Conservation (phyloP, 2,329 filamentous ascomycete species). For the Dothiorella sarmentorum region DNA sequence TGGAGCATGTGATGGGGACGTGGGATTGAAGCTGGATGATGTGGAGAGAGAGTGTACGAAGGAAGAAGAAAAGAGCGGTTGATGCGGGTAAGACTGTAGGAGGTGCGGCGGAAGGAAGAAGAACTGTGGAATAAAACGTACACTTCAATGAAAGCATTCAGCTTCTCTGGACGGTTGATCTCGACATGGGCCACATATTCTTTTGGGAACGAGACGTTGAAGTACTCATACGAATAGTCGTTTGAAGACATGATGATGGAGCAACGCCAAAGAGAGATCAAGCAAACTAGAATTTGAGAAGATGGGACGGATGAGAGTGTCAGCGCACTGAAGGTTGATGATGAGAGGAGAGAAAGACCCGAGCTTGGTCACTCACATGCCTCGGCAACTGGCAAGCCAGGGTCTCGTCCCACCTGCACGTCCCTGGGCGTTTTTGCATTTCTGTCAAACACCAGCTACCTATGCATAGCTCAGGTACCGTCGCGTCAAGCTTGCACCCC, state of each 20-base stretch:
- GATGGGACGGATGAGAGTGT: neutral
- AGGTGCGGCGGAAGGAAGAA: neutral
- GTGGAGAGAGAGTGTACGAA: too few relatives aligned
- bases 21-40: neutral
- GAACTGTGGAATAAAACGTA: conserved; percentile 27
- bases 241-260: conserved; percentile 19
- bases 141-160: conserved; percentile 80
- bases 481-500: neutral
- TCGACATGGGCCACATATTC: conserved; percentile 84
- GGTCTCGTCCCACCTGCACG: neutral
- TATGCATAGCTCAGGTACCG: neutral
- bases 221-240: conserved; percentile 57
- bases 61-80: neutral
- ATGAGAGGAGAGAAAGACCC: neutral
- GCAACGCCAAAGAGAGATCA: neutral
- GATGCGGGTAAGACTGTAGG: neutral
- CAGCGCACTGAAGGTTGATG: neutral
- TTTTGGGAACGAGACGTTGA: conserved; percentile 68
- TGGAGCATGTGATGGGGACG: neutral
- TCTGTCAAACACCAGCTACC: conserved; percentile 9
- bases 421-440: neutral
- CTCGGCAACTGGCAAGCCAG: conserved; percentile 7
- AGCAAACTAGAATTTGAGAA: neutral
- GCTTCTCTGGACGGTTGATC: conserved; percentile 80
- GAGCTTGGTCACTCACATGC: conserved; percentile 8